phyloP scores from a whole-genome alignment of 2,329 filamentous ascomycete genomes.

The Fusarium praegraminearum region DNA sequence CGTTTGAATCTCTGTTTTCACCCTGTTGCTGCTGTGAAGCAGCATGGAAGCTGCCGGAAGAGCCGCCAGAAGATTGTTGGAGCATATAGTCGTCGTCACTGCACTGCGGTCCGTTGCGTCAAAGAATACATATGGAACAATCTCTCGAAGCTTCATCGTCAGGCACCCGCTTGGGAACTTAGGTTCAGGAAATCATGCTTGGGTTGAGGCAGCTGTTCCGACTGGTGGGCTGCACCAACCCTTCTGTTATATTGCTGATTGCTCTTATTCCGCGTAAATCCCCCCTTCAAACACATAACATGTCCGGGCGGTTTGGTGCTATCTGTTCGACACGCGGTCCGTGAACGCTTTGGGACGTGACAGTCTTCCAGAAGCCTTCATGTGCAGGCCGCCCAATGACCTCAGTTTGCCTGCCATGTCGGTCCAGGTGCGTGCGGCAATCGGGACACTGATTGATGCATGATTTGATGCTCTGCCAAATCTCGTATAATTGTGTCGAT shows the following conservation, averaged over 20 bases:
- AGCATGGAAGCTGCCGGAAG: constrained; percentile 37
- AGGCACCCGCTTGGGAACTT: constrained; percentile 30
- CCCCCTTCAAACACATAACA: constrained; percentile 31
- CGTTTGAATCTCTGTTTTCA: constrained; percentile 40
- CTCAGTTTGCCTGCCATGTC: constrained; percentile 34
- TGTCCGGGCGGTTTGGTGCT: constrained; percentile 24
- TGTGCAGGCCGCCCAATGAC: constrained; percentile 32
- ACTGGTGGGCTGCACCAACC: constrained; percentile 36
- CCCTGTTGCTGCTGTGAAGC: constrained; percentile 33
- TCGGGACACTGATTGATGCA: constrained; percentile 21
- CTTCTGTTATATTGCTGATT: constrained; percentile 42
- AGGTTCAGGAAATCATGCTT: constrained; percentile 29
- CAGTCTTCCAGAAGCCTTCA: constrained; percentile 45
- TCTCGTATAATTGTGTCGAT: constrained; percentile 14
- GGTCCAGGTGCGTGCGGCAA: constrained; percentile 19
- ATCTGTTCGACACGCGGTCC: constrained; percentile 29
- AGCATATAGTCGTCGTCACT: constrained; percentile 42
- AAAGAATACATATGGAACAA: constrained; percentile 39
- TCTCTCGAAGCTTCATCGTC: constrained; percentile 41
- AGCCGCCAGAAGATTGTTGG: constrained; percentile 28
- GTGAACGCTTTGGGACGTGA: constrained; percentile 27
- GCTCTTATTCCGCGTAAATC: constrained; percentile 32
- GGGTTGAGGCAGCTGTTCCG: constrained; percentile 26
- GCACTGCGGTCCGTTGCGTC: constrained; percentile 35
- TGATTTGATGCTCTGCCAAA: constrained; percentile 16